Base-by-base conservation (phyloP, 495 filamentous ascomycete genomes). In the Aspergillus sclerotiicarbonarius region DNA sequence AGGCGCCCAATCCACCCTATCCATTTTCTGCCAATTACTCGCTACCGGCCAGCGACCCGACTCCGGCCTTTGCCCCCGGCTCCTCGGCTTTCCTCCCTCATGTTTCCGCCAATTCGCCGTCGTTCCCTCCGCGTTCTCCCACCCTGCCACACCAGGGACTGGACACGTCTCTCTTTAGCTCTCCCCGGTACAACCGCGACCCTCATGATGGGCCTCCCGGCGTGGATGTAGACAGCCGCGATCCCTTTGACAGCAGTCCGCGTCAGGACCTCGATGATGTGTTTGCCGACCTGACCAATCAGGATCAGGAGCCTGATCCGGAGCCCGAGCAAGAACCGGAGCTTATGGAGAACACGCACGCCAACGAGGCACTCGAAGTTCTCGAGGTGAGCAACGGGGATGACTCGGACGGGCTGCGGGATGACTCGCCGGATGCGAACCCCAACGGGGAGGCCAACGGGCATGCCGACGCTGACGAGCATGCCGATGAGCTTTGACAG, bases 281-380 rank as follows among this genome's bases (percentile, higher is more conserved):
- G 10, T 80, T 80, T 61, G 76, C 76, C 7, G 76, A 78, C 30
- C 52, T 80, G 32, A 80, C 76, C 0, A 80, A 80, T 47, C 71
- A 80, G 61, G 76, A 79, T 53, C 64, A 59, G 6, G 73, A 77
- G 6, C 62, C 60, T 12, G 74, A 77, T 13, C 35, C 61, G 12
- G 71, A 63, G 31, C 54, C 48, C 6, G 63, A 67, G 32, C 61
- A 33, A 19, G 61, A 75, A 48, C 58, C 61, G 0, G 65, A 70
- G 46, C 60, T 65, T 12, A 76, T 78, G 71, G 76, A 78, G 50
- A 80, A 77, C 55, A 71, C 71, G 8, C 77, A 80, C 59, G 75
- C 75, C 12, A 76, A 71, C 31, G 77, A 80, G 52, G 77, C 75
- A 1, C 66, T 80, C 3, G 77, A 79, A 48, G 74, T 65, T 29